A percentile compares a stretch with the other conserved stretches of the same genome.
These are phyloP conservation scores for Naganishia vaughanmartiniae DNA, from an alignment of 768 basidiomycete species.

Conservation along the genomic window DNA sequence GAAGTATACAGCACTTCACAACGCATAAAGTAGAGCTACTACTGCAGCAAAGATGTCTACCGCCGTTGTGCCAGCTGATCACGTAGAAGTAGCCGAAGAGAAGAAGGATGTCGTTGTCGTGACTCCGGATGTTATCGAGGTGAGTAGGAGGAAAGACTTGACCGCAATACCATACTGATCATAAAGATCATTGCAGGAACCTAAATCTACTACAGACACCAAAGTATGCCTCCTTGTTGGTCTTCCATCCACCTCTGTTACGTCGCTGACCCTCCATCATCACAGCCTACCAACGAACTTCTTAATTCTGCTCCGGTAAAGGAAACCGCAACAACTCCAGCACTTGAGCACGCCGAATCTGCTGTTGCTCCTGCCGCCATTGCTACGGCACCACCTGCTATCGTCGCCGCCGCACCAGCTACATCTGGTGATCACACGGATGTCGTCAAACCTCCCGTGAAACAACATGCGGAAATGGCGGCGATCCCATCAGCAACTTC, in stretches of 20 bases:
- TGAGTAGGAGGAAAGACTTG: neutral
- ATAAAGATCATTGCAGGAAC: neutral
- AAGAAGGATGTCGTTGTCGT: conserved; percentile 1
- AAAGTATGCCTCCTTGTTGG: neutral
- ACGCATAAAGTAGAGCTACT: neutral
- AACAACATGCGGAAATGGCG: too few species aligned
- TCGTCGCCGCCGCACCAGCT: neutral
- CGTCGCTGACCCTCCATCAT: neutral
- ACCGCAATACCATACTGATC: neutral
- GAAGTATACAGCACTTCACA: too few species aligned
- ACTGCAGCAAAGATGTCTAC: conserved; percentile 6
- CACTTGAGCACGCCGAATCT: conserved; percentile 1
- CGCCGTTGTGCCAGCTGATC: neutral
- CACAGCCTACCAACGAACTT: neutral
- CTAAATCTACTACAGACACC: neutral
- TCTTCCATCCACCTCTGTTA: too few species aligned
- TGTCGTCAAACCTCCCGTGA: neutral
- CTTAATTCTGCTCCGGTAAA: neutral
- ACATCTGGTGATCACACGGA: neutral
- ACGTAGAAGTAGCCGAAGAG: neutral
- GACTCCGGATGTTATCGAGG: conserved; percentile 8
- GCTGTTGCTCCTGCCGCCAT: neutral
- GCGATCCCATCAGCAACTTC: too few species aligned
- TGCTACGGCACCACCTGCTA: neutral
- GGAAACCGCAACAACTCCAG: conserved; percentile 3